Evolutionary conservation across 805 yeast genomes (phyloP).

Genomic region (Metschnikowia drakensbergensis): DNA sequence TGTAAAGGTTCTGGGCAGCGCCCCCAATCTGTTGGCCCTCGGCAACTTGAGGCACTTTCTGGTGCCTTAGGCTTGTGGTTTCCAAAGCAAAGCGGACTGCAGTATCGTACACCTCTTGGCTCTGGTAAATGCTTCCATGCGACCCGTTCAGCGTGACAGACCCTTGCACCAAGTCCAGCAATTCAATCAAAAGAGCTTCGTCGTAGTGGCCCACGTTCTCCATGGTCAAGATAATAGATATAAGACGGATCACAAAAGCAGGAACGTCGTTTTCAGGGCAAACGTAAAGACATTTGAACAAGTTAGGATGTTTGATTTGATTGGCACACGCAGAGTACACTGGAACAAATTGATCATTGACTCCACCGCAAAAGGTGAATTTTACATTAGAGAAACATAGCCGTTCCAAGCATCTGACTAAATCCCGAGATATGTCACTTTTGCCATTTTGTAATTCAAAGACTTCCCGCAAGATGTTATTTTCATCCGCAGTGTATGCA

Average conservation of each 20-base stretch:
- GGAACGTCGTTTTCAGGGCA: constrained; percentile 23
- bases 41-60: constrained; percentile 1
- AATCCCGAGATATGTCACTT: constrained; percentile 14
- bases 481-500: constrained; percentile 35
- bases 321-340: constrained; percentile 28
- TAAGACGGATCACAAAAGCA: constrained; percentile 25
- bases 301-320: constrained; percentile 35
- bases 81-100: constrained; percentile 34
- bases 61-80: constrained; percentile 28
- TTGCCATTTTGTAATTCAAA: constrained; percentile 30
- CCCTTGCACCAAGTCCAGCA: constrained; percentile 30
- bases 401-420: constrained; percentile 19
- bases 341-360: constrained; percentile 38
- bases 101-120: constrained; percentile 24
- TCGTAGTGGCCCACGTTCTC: constrained; percentile 36
- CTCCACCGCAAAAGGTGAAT: constrained; percentile 31
- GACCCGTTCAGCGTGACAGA: constrained; percentile 19
- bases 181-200: constrained; percentile 27
- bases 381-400: constrained; percentile 29
- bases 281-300: constrained; percentile 27
- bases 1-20: constrained; percentile 18
- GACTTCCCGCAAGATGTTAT: constrained; percentile 34
- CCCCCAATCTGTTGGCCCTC: neutral
- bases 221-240: constrained; percentile 28
- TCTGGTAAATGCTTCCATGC: constrained; percentile 26